Evolutionary conservation across 139 green algal genomes (phyloP).

Genomic region (Auxenochlorella pyrenoidosa): DNA sequence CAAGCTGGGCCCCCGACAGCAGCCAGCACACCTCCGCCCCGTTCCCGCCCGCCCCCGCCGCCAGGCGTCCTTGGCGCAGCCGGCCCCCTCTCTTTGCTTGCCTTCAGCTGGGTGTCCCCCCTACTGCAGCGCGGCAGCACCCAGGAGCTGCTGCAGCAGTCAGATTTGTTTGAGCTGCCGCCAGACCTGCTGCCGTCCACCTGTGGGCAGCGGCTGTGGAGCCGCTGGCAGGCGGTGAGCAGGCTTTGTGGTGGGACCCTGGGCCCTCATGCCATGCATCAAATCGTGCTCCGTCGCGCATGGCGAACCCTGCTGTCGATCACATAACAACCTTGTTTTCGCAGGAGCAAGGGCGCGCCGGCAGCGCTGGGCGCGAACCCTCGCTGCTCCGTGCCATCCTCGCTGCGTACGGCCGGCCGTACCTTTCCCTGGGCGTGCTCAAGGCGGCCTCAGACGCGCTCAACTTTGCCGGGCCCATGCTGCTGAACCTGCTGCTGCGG

Average conservation of each 20-base stretch:
- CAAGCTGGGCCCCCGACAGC: not conserved
- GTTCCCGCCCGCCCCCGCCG: not conserved
- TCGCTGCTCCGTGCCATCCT: constrained; percentile 65
- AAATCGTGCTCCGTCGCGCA: not conserved
- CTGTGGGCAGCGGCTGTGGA: constrained; percentile 59
- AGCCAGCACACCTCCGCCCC: not conserved
- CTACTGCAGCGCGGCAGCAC: constrained; percentile 47
- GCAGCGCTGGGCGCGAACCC: constrained; percentile 7
- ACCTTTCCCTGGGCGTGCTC: constrained; percentile 58
- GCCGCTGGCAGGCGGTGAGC: constrained; percentile 56
- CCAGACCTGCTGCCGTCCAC: constrained; percentile 33
- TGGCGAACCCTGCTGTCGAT: not conserved
- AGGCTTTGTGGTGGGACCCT: not conserved
- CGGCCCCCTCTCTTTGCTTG: not conserved
- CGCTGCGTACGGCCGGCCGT: constrained; percentile 51
- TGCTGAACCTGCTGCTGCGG: constrained; percentile 82
- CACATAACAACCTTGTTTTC: no score
- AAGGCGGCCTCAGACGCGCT: constrained; percentile 77
- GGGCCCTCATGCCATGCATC: not conserved
- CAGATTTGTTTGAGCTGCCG: constrained; percentile 62
- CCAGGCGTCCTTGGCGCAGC: not conserved
- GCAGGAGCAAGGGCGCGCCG: constrained; percentile 17
- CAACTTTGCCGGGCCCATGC: constrained; percentile 73
- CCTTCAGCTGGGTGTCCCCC: constrained; percentile 64
- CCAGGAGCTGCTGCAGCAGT: constrained; percentile 54